A percentile compares a stretch with the other conserved stretches of the same genome.
Evolutionary conservation across 768 basidiomycete genomes (phyloP).

Genomic region (Mycena vulgaris): DNA sequence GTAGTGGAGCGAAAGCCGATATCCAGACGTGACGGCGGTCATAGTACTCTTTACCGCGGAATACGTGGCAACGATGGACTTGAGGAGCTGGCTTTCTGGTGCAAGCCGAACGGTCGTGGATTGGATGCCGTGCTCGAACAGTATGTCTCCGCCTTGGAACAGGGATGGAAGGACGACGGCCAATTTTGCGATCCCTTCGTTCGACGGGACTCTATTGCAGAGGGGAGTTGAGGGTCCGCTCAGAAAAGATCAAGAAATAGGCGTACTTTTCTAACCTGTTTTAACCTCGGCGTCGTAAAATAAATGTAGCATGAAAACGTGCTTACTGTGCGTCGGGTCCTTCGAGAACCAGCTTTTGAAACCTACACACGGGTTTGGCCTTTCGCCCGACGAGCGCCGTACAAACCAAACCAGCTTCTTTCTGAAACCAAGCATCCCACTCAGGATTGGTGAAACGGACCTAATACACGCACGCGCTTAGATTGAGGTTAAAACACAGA

Average conservation of each 20-base stretch:
- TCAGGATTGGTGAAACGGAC: neutral
- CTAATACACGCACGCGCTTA: neutral
- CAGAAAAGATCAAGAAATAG: neutral
- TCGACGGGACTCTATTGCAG: neutral
- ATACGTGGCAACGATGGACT: constrained; percentile 4
- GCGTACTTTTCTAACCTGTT: neutral
- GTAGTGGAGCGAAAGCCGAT: constrained; percentile 10
- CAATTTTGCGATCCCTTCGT: constrained; percentile 4
- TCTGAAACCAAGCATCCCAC: constrained; percentile 5
- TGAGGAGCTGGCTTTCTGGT: constrained; percentile 1
- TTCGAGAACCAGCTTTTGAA: constrained; percentile 3
- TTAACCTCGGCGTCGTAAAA: neutral
- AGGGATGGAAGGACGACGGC: neutral
- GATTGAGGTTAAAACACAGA: too few species aligned
- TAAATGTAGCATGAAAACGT: neutral
- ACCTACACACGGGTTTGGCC: neutral
- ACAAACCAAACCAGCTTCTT: neutral
- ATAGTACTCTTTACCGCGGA: neutral
- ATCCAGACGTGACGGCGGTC: neutral
- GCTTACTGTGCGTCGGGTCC: neutral
- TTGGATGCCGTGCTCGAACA: constrained; percentile 8
- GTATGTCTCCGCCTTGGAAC: constrained; percentile 1
- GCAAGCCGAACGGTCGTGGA: constrained; percentile 7
- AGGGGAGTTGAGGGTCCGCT: neutral
- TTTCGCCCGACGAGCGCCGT: neutral